A percentile compares a stretch with the other conserved stretches of the same genome.
Conservation (phyloP, 2,329 filamentous ascomycete genomes). For the Dactylellina drechsleri region DNA sequence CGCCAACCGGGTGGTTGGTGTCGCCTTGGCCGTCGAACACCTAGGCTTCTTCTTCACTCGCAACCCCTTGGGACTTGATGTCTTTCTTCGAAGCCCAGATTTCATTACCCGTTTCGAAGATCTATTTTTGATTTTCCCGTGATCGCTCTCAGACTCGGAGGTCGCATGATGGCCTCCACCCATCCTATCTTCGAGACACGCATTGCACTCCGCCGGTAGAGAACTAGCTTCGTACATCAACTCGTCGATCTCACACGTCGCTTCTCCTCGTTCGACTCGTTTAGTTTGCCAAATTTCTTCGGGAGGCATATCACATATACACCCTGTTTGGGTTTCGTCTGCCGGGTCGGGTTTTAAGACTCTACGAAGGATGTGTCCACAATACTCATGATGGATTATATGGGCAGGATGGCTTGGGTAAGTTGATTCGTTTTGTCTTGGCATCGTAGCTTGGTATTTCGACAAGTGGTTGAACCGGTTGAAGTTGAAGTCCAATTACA, state of each 20-base stretch:
- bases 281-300: conserved; percentile 33
- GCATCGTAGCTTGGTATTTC: conserved; percentile 16
- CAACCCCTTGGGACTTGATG: background rate
- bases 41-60: conserved; percentile 9
- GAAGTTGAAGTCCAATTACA: background rate
- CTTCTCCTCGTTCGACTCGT: conserved; percentile 33
- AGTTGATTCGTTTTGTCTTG: conserved; percentile 36
- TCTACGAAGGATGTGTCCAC: conserved; percentile 42
- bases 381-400: conserved; percentile 43
- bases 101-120: background rate
- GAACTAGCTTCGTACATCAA: conserved; percentile 44
- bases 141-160: conserved; percentile 13
- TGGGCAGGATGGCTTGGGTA: conserved; percentile 43
- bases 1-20: conserved; percentile 13
- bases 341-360: conserved; percentile 18
- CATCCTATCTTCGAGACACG: conserved; percentile 16
- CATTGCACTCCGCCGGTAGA: conserved; percentile 33
- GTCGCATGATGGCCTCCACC: background rate
- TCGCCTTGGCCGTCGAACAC: background rate
- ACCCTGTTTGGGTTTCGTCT: conserved; percentile 33
- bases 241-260: conserved; percentile 46
- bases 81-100: background rate
- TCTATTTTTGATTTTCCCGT: background rate
- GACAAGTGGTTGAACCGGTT: background rate
- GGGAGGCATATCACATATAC: conserved; percentile 42